Base-by-base conservation (phyloP, 169 alveolate genomes). In the Plasmodium falciparum region DNA sequence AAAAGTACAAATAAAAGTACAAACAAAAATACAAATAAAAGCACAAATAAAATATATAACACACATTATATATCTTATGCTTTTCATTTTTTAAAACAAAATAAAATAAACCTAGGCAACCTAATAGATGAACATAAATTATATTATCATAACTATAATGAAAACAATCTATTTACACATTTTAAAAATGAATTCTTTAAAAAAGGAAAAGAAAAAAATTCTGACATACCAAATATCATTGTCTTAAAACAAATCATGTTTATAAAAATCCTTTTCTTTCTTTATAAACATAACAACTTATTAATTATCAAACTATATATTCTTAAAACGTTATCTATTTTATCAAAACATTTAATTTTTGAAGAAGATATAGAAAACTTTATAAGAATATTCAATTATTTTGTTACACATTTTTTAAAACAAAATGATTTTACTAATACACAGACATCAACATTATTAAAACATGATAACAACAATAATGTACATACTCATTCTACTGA, bases 191-290 rank as follows among this genome's bases (percentile, higher is more conserved):
- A 13, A 13, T 13, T 73, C 15, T 26, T 26, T 33, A 73, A 24
- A 54, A 58, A 73, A 73, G 29, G 54, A 17, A 49, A 3, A 54
- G 47, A 39, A 26, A 45, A 56, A 43, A 71, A 39, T 50, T 58
- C 17, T 29, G 26, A 66, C 11, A 76, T 50, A 5, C 75, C 89
- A 49, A 22, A 65, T n/a, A 72, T 67, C 43, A 17, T 61, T n/a
- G 70, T 20, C 33, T n/a, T 83, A 49, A 20, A 69, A 29, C 69
- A 33, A 69, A 61, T 83, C 0, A 54, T 83, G 85, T 45, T 83
- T n/a, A 67, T 83, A 54, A 83, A 62, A n/a, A 43, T 83, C 15
- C 26, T 83, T 29, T 83, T 67, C 29, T 83, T 83, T 73, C 65
- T 83, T 49, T 49, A 56, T 29, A 56, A 72, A 9, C 43, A 83